These are phyloP conservation scores for Penicillium cinerascens DNA, from an alignment of 495 filamentous ascomycete genomes.

Conservation along the genomic window DNA sequence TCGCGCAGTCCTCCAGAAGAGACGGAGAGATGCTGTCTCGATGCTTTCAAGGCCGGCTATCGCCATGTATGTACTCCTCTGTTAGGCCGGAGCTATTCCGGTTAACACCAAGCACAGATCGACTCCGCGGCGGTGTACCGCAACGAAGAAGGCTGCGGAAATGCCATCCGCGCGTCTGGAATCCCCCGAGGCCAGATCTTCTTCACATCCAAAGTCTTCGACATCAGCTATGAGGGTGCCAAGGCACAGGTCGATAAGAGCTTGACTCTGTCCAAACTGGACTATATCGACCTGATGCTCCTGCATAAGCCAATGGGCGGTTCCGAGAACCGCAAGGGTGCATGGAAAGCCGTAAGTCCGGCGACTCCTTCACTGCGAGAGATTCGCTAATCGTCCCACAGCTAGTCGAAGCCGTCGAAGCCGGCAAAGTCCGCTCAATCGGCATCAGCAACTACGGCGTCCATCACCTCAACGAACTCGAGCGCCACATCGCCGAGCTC, in stretches of 20 bases:
- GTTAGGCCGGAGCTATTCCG: not conserved
- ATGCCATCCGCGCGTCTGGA: conserved; percentile 45
- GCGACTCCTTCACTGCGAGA: not conserved
- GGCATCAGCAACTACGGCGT: conserved; percentile 69
- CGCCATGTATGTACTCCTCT: conserved; percentile 49
- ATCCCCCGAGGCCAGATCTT: conserved; percentile 58
- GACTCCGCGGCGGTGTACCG: conserved; percentile 64
- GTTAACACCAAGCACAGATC: conserved; percentile 25
- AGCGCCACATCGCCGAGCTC: conserved; percentile 16
- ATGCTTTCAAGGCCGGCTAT: conserved; percentile 64
- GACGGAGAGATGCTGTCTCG: conserved; percentile 21
- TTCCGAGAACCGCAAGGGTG: conserved; percentile 52
- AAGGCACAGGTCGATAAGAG: conserved; percentile 53
- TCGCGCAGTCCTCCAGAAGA: conserved; percentile 5
- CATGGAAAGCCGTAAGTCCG: conserved; percentile 51
- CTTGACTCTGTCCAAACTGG: conserved; percentile 50
- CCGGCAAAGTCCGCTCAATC: conserved; percentile 55
- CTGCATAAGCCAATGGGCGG: conserved; percentile 66
- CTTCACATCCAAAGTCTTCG: conserved; percentile 67
- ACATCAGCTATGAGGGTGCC: conserved; percentile 52
- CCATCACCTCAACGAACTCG: conserved; percentile 62
- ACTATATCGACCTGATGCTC: conserved; percentile 64
- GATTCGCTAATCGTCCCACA: not conserved
- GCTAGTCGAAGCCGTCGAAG: conserved; percentile 60
- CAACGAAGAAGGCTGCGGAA: conserved; percentile 59